Evolutionary conservation across 139 green algal species (phyloP), one percentile per base, ranked within the genome.

Genomic region (Picochlorum costavermella): DNA sequence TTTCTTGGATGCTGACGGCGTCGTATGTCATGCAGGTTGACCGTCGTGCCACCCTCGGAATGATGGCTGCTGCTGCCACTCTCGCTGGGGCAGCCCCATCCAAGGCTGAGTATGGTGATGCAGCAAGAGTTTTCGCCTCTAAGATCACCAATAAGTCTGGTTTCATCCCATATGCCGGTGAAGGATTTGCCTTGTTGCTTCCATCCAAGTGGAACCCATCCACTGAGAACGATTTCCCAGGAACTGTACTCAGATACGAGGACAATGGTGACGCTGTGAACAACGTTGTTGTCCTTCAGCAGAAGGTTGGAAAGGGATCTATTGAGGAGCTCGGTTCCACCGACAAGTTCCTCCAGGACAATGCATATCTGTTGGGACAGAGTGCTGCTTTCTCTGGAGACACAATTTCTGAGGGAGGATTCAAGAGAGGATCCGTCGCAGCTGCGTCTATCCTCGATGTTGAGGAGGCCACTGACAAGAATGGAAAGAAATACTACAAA

Each of bases 401-500:
- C 64, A 95, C 92, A 43, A 36, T 64, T 29, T 97, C 91, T 48
- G 90, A 97, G 86, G 92, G 94, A 67, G 94, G 94, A 63, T 99
- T 99, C 76, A 83, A 74, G 4, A 56, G 78, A 44, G 85, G 90
- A 86, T 83, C 83, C 36, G 86, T 96, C 44, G 82, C 86, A 4
- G 79, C 75, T 33, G 90, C 87, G 43, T 83, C 78, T 33, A 70
- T 99, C 45, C 76, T 99, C 62, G 88, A 90, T 61, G 75, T 88
- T n/a, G 53, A 69, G 40, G 72, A 79, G 43, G 72, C 68, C n/a
- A 90, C 75, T 26, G 86, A 95, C 75, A 92, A 92, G 72, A 94
- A 95, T 75, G 94, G 94, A 77, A 95, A 93, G 83, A 84, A 80
- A 49, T 98, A 96, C 88, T 99, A 98, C 89, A 91, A 85, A 72